Percentiles rank a stretch among this genome's conserved stretches.
phyloP scores from a whole-genome alignment of 1,139 yeast species.

The Yamadazyma taylorii region DNA sequence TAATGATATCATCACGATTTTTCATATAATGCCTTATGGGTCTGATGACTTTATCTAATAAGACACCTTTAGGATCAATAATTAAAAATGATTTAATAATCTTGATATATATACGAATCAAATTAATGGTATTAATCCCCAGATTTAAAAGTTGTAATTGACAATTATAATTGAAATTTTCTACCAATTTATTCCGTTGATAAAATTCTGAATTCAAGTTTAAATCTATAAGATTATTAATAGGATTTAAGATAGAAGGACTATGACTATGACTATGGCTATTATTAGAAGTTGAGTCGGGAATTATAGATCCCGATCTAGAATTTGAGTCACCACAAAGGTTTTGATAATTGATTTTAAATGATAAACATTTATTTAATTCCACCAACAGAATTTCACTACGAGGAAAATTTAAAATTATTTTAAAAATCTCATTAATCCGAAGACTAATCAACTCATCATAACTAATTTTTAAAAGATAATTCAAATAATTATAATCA shows the following conservation, averaged over 20 bases:
- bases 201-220: slow-evolving; percentile 11
- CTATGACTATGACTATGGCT: too few species aligned
- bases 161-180: slow-evolving; percentile 53
- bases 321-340: slow-evolving; percentile 2
- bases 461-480: slow-evolving; percentile 41
- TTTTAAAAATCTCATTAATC: slow-evolving; percentile 62
- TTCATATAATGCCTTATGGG: slow-evolving; percentile 70
- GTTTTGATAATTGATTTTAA: slow-evolving; percentile 15
- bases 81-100: slow-evolving; percentile 71
- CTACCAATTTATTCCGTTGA: slow-evolving; percentile 56
- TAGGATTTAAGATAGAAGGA: not conserved
- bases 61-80: slow-evolving; percentile 86
- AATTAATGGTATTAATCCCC: slow-evolving; percentile 77
- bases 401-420: slow-evolving; percentile 58
- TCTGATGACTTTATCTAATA: slow-evolving; percentile 72
- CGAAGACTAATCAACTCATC: slow-evolving; percentile 52
- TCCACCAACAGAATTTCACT: slow-evolving; percentile 65
- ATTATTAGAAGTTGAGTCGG: slow-evolving; percentile 6
- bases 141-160: slow-evolving; percentile 64
- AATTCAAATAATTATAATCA: slow-evolving; percentile 15
- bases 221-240: not conserved
- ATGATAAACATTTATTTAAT: slow-evolving; percentile 49
- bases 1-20: slow-evolving; percentile 72
- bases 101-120: slow-evolving; percentile 66
- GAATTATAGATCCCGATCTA: not conserved